Percentiles rank a stretch among this genome's conserved stretches.
Conservation (phyloP, 75 land plant genomes). For the Ceratopteris richardii region DNA sequence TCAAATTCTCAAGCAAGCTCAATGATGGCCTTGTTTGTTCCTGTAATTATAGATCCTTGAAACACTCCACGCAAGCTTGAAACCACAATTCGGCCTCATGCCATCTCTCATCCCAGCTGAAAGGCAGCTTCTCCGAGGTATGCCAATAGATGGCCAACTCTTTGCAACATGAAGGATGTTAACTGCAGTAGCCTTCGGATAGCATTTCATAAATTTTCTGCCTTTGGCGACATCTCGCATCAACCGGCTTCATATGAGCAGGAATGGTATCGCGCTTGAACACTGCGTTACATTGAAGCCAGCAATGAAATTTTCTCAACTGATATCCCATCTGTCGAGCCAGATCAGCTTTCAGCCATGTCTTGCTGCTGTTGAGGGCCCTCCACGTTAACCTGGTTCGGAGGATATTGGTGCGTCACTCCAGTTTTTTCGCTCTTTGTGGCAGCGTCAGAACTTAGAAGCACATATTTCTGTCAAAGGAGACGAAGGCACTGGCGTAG, state of each 20-base stretch:
- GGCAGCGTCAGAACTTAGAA: no score
- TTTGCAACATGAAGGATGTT: conserved; percentile 1
- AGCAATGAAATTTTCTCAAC: neutral
- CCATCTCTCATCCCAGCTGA: conserved; percentile 1
- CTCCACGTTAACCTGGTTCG: no score
- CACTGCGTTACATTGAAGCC: neutral
- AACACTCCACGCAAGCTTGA: neutral
- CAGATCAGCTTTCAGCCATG: neutral
- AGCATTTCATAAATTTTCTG: neutral
- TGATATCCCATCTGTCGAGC: conserved; percentile 5
- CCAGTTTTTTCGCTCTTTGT: no score
- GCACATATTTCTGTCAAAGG: no score
- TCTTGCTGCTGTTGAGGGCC: no score
- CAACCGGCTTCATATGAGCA: neutral
- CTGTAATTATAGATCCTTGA: neutral
- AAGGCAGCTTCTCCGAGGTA: neutral
- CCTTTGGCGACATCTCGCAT: neutral
- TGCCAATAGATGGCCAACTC: conserved; percentile 2
- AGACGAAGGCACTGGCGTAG: no score
- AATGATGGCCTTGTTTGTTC: neutral
- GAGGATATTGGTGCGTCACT: no score
- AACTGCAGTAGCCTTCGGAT: neutral
- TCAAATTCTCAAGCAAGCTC: conserved; percentile 1
- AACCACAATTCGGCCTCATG: conserved; percentile 3
- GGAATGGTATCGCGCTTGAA: conserved; percentile 1